Percentiles rank a stretch among this genome's conserved stretches.
These are phyloP conservation scores for Phlegmacium glaucopus DNA, from an alignment of 768 basidiomycete genomes.

Conservation along the genomic window DNA sequence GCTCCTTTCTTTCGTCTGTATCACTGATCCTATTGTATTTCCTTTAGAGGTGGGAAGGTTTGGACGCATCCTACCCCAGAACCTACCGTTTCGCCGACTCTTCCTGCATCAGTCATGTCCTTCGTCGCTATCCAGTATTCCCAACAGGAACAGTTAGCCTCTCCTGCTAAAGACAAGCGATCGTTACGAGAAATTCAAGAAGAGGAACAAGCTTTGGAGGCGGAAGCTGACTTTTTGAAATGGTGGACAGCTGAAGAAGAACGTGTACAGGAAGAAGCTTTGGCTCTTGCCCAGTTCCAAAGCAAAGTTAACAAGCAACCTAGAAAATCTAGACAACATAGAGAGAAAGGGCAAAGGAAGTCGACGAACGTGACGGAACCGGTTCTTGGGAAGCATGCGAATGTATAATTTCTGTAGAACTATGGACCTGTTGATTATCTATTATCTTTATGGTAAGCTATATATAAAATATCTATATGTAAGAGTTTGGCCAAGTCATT, in stretches of 20 bases:
- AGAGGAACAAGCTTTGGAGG: constrained; percentile 66
- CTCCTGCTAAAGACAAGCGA: constrained; percentile 46
- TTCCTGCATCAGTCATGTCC: constrained; percentile 45
- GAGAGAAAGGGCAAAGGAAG: constrained; percentile 3
- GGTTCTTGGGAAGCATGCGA: neutral
- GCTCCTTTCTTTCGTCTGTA: neutral
- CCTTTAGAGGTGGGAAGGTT: constrained; percentile 44
- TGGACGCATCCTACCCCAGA: constrained; percentile 58
- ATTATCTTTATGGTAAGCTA: too few species aligned
- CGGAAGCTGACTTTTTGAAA: constrained; percentile 76
- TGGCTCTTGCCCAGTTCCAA: constrained; percentile 23
- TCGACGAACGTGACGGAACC: neutral
- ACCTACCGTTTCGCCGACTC: constrained; percentile 32
- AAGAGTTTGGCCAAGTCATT: too few species aligned
- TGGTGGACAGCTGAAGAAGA: constrained; percentile 92
- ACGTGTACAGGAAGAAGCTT: constrained; percentile 53
- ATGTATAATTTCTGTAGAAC: neutral
- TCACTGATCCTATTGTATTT: neutral
- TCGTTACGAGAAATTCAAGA: constrained; percentile 83
- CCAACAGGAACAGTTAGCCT: constrained; percentile 54
- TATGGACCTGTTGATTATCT: too few species aligned
- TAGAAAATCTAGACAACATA: constrained; percentile 7
- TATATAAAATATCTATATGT: too few species aligned
- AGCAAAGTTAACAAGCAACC: constrained; percentile 2
- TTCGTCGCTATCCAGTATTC: constrained; percentile 83